These are phyloP conservation scores for Aureobasidium sp. DNA, from an alignment of 2,329 filamentous ascomycete species.

Conservation along the genomic window DNA sequence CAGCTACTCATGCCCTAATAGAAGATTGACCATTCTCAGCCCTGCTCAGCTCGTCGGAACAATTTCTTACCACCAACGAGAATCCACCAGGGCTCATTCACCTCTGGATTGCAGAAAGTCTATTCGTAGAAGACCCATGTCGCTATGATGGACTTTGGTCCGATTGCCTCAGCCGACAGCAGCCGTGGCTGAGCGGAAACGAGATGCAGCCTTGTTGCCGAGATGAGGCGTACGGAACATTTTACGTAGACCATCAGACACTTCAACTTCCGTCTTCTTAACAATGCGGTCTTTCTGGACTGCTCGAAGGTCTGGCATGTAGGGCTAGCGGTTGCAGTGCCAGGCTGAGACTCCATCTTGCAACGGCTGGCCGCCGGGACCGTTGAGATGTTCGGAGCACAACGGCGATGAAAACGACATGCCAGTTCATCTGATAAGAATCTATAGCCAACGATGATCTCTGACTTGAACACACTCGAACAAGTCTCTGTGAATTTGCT, in stretches of 20 bases:
- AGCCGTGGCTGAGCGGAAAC: too few relatives aligned
- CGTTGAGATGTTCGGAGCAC: background rate
- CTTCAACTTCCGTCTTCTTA: too few relatives aligned
- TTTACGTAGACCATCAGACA: too few relatives aligned
- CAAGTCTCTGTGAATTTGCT: too few relatives aligned
- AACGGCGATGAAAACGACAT: background rate
- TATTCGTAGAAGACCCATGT: too few relatives aligned
- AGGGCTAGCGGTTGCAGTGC: background rate
- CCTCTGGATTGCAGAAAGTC: too few relatives aligned
- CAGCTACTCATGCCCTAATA: too few relatives aligned
- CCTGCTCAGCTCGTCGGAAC: background rate
- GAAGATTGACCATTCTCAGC: background rate
- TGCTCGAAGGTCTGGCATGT: background rate
- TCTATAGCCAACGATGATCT: too few relatives aligned
- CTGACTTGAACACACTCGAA: background rate
- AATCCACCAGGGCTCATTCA: too few relatives aligned
- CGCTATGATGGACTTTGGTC: too few relatives aligned
- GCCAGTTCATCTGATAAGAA: too few relatives aligned
- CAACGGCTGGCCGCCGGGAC: background rate
- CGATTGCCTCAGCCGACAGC: too few relatives aligned
- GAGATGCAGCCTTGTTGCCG: background rate
- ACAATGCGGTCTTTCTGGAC: background rate
- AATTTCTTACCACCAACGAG: background rate
- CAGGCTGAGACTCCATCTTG: background rate
- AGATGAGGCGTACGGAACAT: background rate